Conservation (phyloP, 2,329 filamentous ascomycete species). For the Diatrype stigma region DNA sequence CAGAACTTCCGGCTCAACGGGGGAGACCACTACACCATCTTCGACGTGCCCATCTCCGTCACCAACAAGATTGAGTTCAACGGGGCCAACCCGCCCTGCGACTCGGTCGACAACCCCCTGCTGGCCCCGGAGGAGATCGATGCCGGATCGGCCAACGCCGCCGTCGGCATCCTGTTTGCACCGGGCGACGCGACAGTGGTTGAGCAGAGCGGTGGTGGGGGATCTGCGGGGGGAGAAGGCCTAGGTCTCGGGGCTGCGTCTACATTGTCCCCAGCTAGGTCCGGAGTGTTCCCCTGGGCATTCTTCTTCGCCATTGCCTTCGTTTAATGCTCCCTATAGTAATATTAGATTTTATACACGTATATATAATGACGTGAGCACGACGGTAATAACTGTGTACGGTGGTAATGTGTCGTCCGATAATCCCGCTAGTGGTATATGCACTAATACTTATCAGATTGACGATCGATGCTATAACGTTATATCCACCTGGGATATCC, state of each 20-base stretch:
- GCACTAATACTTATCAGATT: too few species aligned
- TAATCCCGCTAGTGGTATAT: too few species aligned
- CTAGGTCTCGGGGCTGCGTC: slow-evolving; percentile 28
- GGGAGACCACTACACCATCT: slow-evolving; percentile 63
- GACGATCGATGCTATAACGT: too few species aligned
- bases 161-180: slow-evolving; percentile 45
- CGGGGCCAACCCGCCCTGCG: slow-evolving; percentile 43
- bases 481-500: too few species aligned
- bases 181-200: slow-evolving; percentile 46
- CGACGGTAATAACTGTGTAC: too few species aligned
- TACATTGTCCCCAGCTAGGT: slow-evolving; percentile 27
- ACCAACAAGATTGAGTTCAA: slow-evolving; percentile 57
- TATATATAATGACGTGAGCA: too few species aligned
- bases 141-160: slow-evolving; percentile 34
- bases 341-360: neutral
- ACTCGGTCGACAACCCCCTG: slow-evolving; percentile 47
- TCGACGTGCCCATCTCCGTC: slow-evolving; percentile 64
- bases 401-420: too few species aligned
- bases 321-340: slow-evolving; percentile 17
- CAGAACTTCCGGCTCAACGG: slow-evolving; percentile 65
- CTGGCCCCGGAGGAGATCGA: slow-evolving; percentile 43
- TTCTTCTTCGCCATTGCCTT: slow-evolving; percentile 27
- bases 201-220: slow-evolving; percentile 23
- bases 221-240: slow-evolving; percentile 20
- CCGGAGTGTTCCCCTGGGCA: slow-evolving; percentile 28